Evolutionary conservation across 2,329 filamentous ascomycete genomes (phyloP).

Genomic region (Neoarthrinium moseri): DNA sequence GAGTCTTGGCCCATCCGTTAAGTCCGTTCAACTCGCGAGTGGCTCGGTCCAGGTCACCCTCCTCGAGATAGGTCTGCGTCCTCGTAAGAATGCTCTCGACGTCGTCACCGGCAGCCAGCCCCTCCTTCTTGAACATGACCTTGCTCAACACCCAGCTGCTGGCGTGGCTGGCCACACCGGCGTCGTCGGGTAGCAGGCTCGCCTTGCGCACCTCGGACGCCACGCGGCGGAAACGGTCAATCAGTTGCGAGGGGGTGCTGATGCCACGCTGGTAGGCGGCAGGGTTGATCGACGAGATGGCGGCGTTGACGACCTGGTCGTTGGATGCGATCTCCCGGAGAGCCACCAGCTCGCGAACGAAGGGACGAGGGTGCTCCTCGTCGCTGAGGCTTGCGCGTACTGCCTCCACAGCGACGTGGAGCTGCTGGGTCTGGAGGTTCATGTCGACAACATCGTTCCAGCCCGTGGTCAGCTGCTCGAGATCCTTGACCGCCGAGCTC

Average conservation of each 20-base stretch:
- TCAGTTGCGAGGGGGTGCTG: constrained; percentile 77
- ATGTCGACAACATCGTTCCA: constrained; percentile 90
- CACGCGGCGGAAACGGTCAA: constrained; percentile 94
- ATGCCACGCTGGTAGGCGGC: constrained; percentile 90
- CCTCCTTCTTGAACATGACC: constrained; percentile 93
- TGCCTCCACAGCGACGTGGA: constrained; percentile 93
- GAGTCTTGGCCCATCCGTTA: constrained; percentile 89
- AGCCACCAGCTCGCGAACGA: constrained; percentile 88
- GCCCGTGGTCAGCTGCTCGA: constrained; percentile 82
- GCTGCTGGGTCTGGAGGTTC: constrained; percentile 91
- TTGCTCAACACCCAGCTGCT: constrained; percentile 89
- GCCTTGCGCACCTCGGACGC: constrained; percentile 93
- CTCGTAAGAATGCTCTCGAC: constrained; percentile 91
- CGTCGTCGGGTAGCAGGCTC: constrained; percentile 85
- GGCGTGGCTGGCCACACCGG: constrained; percentile 90
- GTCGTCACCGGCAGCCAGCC: constrained; percentile 78
- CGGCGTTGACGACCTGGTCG: constrained; percentile 84
- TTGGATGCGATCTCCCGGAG: constrained; percentile 87
- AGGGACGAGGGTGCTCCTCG: constrained; percentile 73
- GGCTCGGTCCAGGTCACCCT: constrained; percentile 87
- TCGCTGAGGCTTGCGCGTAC: constrained; percentile 82
- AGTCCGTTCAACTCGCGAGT: constrained; percentile 94
- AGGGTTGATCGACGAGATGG: constrained; percentile 95
- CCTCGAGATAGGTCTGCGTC: constrained; percentile 86
- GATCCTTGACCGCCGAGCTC: constrained; percentile 71